Percentiles rank a stretch among this genome's conserved stretches.
Evolutionary conservation across 129 eudicot genomes (phyloP).

Genomic region (Mikania micrantha): DNA sequence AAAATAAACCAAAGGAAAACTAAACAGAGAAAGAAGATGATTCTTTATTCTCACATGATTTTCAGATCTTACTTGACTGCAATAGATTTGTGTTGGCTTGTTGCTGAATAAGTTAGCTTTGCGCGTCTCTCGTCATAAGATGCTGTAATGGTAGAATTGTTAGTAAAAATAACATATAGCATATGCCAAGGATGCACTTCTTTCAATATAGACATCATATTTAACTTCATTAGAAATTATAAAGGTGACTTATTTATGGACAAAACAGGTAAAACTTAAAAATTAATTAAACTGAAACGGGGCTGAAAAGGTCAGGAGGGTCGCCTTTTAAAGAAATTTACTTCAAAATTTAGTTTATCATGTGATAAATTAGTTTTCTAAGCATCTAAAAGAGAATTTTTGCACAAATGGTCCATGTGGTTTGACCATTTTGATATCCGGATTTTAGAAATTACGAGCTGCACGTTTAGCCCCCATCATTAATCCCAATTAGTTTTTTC

Average conservation of each 20-base stretch:
- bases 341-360: neutral
- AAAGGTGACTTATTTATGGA: neutral
- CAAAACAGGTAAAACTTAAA: neutral
- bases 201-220: too few relatives aligned
- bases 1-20: neutral
- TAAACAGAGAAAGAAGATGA: neutral
- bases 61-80: slow-evolving; percentile 9
- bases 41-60: neutral
- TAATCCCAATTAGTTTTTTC: too few relatives aligned
- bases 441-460: too few relatives aligned
- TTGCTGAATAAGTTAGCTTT: slow-evolving; percentile 33
- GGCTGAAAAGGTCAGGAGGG: neutral
- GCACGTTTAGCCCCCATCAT: too few relatives aligned
- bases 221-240: neutral
- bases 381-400: too few relatives aligned
- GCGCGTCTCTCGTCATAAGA: slow-evolving; percentile 70
- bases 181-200: neutral
- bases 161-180: slow-evolving; percentile 10
- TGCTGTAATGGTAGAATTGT: slow-evolving; percentile 40
- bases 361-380: neutral
- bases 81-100: slow-evolving; percentile 9
- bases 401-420: too few relatives aligned
- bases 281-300: neutral
- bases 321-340: neutral
- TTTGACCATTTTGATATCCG: too few relatives aligned